Conservation (phyloP, 371 early-diverging fungal genomes). For the Syncephalis plumigaleata region DNA sequence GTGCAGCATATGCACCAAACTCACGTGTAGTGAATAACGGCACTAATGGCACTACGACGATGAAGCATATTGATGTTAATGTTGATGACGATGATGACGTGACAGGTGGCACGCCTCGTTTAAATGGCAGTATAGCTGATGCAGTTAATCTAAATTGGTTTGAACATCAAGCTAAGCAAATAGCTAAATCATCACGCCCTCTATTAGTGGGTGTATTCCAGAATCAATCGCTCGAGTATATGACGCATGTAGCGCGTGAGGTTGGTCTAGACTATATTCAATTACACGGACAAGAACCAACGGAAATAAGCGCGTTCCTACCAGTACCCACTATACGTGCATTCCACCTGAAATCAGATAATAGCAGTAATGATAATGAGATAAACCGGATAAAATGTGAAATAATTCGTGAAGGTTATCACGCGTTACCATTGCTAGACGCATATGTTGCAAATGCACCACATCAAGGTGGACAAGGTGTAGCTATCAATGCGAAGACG, state of each 20-base stretch:
- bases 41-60: too few species aligned
- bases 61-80: too few species aligned
- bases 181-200: slow-evolving; percentile 37
- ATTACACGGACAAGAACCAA: slow-evolving; percentile 73
- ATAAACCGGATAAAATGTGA: slow-evolving; percentile 17
- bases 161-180: slow-evolving; percentile 21
- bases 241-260: slow-evolving; percentile 36
- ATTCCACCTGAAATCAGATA: slow-evolving; percentile 46
- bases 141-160: slow-evolving; percentile 31
- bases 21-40: not conserved
- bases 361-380: slow-evolving; percentile 16
- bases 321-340: slow-evolving; percentile 80
- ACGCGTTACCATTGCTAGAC: slow-evolving; percentile 50
- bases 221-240: slow-evolving; percentile 59
- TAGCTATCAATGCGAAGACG: slow-evolving; percentile 63
- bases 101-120: slow-evolving; percentile 1
- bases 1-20: slow-evolving; percentile 2
- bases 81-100: slow-evolving; percentile 16
- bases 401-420: slow-evolving; percentile 15
- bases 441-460: slow-evolving; percentile 39
- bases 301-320: slow-evolving; percentile 37
- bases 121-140: not conserved
- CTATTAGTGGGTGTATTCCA: slow-evolving; percentile 87
- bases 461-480: slow-evolving; percentile 53
- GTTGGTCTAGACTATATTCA: slow-evolving; percentile 80